These are phyloP conservation scores for Cylindrotheca closterium DNA, from an alignment of 108 stramenopile species.

Conservation along the genomic window DNA sequence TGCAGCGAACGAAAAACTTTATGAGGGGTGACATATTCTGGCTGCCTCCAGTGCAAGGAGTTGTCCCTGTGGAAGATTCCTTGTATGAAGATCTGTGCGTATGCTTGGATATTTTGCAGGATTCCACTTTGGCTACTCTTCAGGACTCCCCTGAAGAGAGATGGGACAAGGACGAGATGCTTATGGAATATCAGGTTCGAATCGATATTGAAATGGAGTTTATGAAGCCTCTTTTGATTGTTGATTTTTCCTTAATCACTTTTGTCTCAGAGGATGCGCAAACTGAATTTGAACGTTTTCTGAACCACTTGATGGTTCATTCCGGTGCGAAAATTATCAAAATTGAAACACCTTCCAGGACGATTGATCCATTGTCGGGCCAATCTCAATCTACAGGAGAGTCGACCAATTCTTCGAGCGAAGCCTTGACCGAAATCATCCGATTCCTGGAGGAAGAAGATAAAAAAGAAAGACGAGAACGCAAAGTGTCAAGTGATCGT, in stretches of 20 bases:
- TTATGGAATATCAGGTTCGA: constrained; percentile 17
- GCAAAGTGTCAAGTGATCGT: too few species aligned
- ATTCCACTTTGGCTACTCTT: too few species aligned
- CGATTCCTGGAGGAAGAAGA: too few species aligned
- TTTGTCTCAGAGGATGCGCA: constrained; percentile 6
- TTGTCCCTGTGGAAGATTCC: constrained; percentile 16
- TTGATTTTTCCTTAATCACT: constrained; percentile 7
- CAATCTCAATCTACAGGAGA: too few species aligned
- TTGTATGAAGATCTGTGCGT: constrained; percentile 29
- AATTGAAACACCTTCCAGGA: too few species aligned
- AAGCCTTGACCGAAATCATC: too few species aligned
- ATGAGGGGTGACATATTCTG: constrained; percentile 21
- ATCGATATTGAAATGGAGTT: constrained; percentile 26
- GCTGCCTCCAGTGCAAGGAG: constrained; percentile 22
- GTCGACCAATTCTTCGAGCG: too few species aligned
- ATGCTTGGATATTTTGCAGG: constrained; percentile 10
- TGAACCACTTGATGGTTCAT: constrained; percentile 11
- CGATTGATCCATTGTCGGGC: too few species aligned
- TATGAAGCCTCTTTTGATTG: constrained; percentile 6
- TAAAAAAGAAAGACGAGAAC: too few species aligned
- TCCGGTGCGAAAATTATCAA: constrained; percentile 10
- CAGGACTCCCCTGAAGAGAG: too few species aligned
- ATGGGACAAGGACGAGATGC: constrained; percentile 22
- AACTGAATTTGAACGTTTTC: constrained; percentile 19
- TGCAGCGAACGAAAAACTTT: constrained; percentile 6